Evolutionary conservation across 495 filamentous ascomycete species (phyloP), one percentile per base, ranked within the genome.

Genomic region (Aspergillus wentii): DNA sequence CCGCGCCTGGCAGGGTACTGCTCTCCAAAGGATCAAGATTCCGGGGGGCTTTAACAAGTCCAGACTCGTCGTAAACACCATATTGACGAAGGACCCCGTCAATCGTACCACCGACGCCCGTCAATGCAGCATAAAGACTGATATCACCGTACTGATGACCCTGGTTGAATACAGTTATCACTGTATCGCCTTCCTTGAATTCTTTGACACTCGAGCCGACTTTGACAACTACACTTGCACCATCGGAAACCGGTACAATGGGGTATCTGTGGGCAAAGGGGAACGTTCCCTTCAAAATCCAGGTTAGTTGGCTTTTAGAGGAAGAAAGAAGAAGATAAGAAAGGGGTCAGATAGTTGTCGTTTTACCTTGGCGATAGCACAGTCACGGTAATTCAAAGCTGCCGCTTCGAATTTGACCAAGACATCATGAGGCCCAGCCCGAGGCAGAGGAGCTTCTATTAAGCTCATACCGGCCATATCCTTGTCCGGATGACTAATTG

Each of bases 1-100:
- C 50, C 2, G 56, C 48, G 35, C 55, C 56, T 2, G 61, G 49
- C n/a, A 60, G 36, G 2, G 61, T 57, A 5, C 48, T 47, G 5
- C 56, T 53, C 13, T 54, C 34, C 1, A 40, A 3, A 30, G 41
- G 61, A 10, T 33, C 29, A n/a, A 64, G 38, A 13, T 33, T 36
- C 11, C 18, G 28, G 4, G 62, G 60, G 22, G 52, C 52, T 15
- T 44, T 42, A 10, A 62, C 62, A 1, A 66, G 43, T 35, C 86
- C 88, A 43, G 90, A 85, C 48, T 92, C 86, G 30, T 75, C 70
- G 63, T 83, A 88, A 29, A 94, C 76, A 40, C 83, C 86, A 38
- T 83, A 82, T 46, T 79, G 63, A 4, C 80, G 64, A 14, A 88
- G 54, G 0, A 75, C 75, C 23, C 85, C 85, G 45, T 88, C 74